Base-by-base conservation (phyloP, 495 filamentous ascomycete genomes). In the Trichoderma parareesei region DNA sequence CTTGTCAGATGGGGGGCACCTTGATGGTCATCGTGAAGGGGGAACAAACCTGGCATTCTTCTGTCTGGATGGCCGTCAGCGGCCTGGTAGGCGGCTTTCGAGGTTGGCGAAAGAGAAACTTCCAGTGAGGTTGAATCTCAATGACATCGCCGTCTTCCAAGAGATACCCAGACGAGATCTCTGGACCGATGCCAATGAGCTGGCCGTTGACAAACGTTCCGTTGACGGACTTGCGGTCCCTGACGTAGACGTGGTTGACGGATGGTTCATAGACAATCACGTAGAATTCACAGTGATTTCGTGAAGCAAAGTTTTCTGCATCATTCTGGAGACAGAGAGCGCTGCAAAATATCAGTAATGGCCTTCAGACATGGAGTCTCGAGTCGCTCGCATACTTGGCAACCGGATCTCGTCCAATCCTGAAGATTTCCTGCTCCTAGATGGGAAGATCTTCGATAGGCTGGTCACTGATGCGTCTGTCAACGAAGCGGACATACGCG, bases 221-320 rank as follows among this genome's bases (percentile, higher is more conserved):
- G 67, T 85, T 86, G 6, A 70, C 69, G 3, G 86, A 88, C 7
- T 75, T 71, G 20, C 84, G 71, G 64, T 89, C 84, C 49, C 86
- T 78, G 27, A 84, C 84, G 62, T 88, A 89, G 5, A 88, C 75
- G 38, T 88, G 71, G 0, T 84, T 82, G 7, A 65, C 38, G 10
- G 18, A 42, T 20, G 49, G 49, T 33, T 65, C 49, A 9, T 65
- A 85, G 4, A 82, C 67, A 35, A 89, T 74, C 1, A 81, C 83
- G 71, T 87, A 88, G 35, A 89, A 79, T n/a, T 82, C 81, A 14
- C 87, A 70, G 61, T 89, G 87, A 43, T 73, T 74, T 43, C 82
- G 84, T 4, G 86, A 90, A 27, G 88, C 75, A 11, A 71, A n/a
- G 27, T 35, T 18, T 2, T 49, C 67, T 0, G 68, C 71, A 63